Percentiles rank a stretch among this genome's conserved stretches.
Evolutionary conservation across 1,284 basidiomycete species (phyloP).

Genomic region (Ceratobasidium sp.): DNA sequence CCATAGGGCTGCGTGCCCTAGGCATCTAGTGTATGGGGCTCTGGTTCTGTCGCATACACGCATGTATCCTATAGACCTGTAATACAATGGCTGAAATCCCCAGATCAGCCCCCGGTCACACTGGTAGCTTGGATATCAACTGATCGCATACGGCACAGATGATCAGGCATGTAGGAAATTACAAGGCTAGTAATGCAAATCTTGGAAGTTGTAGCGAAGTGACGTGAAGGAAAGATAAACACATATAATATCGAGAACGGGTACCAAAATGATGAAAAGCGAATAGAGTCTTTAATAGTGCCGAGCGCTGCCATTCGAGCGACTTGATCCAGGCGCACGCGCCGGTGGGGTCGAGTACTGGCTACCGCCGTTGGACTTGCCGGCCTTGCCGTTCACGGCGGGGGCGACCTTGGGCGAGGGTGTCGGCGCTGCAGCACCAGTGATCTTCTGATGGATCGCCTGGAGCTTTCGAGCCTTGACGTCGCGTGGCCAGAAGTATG

Average conservation of each 20-base stretch:
- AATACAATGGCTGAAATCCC: conserved; percentile 22
- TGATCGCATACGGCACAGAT: conserved; percentile 38
- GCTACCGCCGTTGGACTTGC: conserved; percentile 41
- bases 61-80: conserved; percentile 43
- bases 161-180: conserved; percentile 43
- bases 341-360: conserved; percentile 42
- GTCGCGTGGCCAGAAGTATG: conserved; percentile 97
- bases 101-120: conserved; percentile 15
- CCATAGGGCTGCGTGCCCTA: conserved; percentile 38
- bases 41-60: conserved; percentile 30
- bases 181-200: conserved; percentile 46
- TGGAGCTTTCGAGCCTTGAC: conserved; percentile 92
- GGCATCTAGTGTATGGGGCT: conserved; percentile 39
- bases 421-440: conserved; percentile 58
- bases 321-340: conserved; percentile 32
- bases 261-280: conserved; percentile 23
- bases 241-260: conserved; percentile 36
- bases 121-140: conserved; percentile 27
- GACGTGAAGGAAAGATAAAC: conserved; percentile 41
- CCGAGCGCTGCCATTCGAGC: conserved; percentile 34
- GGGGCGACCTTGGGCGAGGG: conserved; percentile 42
- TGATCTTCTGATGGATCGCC: conserved; percentile 94
- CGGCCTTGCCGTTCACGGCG: conserved; percentile 31
- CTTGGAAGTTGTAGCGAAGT: conserved; percentile 42
- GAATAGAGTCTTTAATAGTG: conserved; percentile 37